phyloP scores from a whole-genome alignment of 1,284 basidiomycete genomes.

The Fomitiporia mediterranea region DNA sequence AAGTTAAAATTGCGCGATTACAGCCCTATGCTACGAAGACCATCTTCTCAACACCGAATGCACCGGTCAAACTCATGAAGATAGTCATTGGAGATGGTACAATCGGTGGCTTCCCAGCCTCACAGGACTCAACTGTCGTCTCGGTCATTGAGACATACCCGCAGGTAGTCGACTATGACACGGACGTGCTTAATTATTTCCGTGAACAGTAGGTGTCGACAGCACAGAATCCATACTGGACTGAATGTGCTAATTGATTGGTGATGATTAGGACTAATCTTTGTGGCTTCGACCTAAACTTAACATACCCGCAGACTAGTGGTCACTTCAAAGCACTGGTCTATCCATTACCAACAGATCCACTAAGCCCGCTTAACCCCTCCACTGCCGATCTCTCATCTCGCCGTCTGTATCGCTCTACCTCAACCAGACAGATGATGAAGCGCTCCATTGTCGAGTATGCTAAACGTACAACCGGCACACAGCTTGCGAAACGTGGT shows the following conservation, averaged over 20 bases:
- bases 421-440: background rate
- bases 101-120: slow-evolving; percentile 4
- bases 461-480: background rate
- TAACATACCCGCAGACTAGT: slow-evolving; percentile 22
- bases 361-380: slow-evolving; percentile 2
- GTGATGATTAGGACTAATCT: slow-evolving; percentile 21
- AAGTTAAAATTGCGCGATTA: background rate
- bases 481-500: background rate
- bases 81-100: slow-evolving; percentile 24
- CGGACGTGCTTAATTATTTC: slow-evolving; percentile 21
- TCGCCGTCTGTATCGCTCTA: background rate
- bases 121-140: slow-evolving; percentile 10
- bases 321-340: slow-evolving; percentile 11
- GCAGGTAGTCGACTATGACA: slow-evolving; percentile 21
- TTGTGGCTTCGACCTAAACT: slow-evolving; percentile 22
- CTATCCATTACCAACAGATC: background rate
- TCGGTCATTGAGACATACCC: slow-evolving; percentile 19
- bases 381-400: background rate
- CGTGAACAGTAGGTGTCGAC: slow-evolving; percentile 19
- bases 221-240: background rate
- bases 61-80: slow-evolving; percentile 22
- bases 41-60: slow-evolving; percentile 18
- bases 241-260: too few relatives aligned
- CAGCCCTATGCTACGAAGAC: slow-evolving; percentile 23
- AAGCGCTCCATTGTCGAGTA: slow-evolving; percentile 2